Evolutionary conservation across 2,329 filamentous ascomycete species (phyloP).

Genomic region (Cladosporium sp.): DNA sequence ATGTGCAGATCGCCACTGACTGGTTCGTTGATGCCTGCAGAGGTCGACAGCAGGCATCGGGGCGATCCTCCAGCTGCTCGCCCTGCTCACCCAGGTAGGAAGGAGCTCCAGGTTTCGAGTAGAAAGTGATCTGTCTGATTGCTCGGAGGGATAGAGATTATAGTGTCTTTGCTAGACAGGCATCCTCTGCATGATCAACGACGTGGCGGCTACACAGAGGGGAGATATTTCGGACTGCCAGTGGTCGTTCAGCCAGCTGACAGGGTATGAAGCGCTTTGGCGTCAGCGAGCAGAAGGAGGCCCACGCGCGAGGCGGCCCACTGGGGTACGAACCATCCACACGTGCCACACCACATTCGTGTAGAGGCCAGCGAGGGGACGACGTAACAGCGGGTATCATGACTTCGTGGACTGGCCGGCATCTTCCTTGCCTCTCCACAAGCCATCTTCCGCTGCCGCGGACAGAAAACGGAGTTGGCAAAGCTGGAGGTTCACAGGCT

Average conservation of each 20-base stretch:
- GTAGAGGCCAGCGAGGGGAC: not conserved
- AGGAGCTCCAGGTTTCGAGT: not conserved
- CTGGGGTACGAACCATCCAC: conserved; percentile 2
- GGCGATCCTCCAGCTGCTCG: conserved; percentile 2
- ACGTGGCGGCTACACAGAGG: not conserved
- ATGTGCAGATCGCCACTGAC: conserved; percentile 4
- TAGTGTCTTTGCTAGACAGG: not conserved
- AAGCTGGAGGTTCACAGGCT: not conserved
- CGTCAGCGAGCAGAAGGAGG: not conserved
- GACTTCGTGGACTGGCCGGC: not conserved
- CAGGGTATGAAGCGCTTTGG: conserved; percentile 1
- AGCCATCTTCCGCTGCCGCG: conserved; percentile 2
- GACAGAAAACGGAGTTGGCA: not conserved
- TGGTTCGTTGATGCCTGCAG: not conserved
- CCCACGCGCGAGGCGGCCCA: not conserved
- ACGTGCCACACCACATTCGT: not conserved
- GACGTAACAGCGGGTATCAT: not conserved
- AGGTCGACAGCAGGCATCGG: conserved; percentile 1
- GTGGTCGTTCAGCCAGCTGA: not conserved
- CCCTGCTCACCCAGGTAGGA: not conserved
- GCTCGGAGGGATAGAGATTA: conserved; percentile 11
- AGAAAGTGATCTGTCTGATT: conserved; percentile 7
- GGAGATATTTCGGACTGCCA: conserved; percentile 6
- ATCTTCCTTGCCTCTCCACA: conserved; percentile 4
- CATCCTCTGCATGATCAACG: conserved; percentile 5